These are phyloP conservation scores for Citrullus colocynthis DNA, from an alignment of 306 rosid species.

Conservation along the genomic window DNA sequence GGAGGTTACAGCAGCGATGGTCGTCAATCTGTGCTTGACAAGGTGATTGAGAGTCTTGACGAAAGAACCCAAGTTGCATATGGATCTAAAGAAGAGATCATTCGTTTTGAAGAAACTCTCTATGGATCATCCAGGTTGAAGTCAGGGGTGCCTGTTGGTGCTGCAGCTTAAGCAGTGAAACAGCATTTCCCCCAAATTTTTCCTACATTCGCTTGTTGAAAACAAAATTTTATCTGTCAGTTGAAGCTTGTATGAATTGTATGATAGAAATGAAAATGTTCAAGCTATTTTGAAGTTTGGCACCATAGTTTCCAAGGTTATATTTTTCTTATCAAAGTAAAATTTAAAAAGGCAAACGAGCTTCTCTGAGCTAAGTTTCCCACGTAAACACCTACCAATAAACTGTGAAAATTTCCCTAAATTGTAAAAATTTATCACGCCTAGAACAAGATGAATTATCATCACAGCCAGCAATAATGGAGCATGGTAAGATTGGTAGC, in stretches of 20 bases:
- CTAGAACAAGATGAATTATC: neutral
- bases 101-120: slow-evolving; percentile 84
- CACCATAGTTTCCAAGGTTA: neutral
- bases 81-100: slow-evolving; percentile 86
- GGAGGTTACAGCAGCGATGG: slow-evolving; percentile 98
- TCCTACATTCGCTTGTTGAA: slow-evolving; percentile 1
- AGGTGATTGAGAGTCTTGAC: slow-evolving; percentile 55
- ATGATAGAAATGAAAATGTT: slow-evolving; percentile 3
- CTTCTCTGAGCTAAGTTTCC: neutral
- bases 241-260: slow-evolving; percentile 9
- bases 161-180: slow-evolving; percentile 38
- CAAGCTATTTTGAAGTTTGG: slow-evolving; percentile 1
- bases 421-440: neutral
- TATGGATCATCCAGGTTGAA: slow-evolving; percentile 95
- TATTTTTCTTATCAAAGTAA: neutral
- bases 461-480: neutral
- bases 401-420: neutral
- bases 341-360: neutral
- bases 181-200: neutral
- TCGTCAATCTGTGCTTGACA: slow-evolving; percentile 65
- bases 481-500: neutral
- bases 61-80: slow-evolving; percentile 96
- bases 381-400: neutral
- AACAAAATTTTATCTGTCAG: slow-evolving; percentile 2
- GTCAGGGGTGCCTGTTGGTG: slow-evolving; percentile 84